A percentile compares a stretch with the other conserved stretches of the same genome.
phyloP scores from a whole-genome alignment of 768 basidiomycete genomes.

The Lactifluus subvellereus region DNA sequence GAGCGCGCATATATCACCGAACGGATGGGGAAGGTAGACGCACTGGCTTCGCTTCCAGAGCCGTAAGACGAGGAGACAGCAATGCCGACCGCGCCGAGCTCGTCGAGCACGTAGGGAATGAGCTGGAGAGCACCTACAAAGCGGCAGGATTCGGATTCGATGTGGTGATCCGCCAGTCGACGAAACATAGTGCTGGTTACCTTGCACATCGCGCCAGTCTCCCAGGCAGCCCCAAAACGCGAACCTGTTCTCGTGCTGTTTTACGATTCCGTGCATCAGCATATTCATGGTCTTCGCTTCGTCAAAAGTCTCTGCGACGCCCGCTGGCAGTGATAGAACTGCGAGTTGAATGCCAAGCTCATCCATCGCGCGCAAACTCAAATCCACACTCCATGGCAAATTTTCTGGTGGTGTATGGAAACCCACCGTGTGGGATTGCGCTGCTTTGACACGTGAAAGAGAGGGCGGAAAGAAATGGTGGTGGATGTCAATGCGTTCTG shows the following conservation, averaged over 20 bases:
- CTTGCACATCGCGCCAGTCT: slow-evolving; percentile 55
- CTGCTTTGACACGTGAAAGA: slow-evolving; percentile 38
- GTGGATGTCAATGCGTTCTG: slow-evolving; percentile 54
- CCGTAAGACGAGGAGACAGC: slow-evolving; percentile 66
- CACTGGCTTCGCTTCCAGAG: slow-evolving; percentile 48
- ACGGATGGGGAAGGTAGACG: slow-evolving; percentile 15
- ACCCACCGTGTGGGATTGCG: slow-evolving; percentile 43
- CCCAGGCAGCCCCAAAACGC: slow-evolving; percentile 68
- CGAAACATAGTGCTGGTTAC: slow-evolving; percentile 29
- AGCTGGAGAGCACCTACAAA: slow-evolving; percentile 50
- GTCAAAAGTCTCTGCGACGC: slow-evolving; percentile 35
- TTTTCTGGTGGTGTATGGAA: slow-evolving; percentile 60
- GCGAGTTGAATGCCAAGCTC: slow-evolving; percentile 49
- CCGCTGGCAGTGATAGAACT: slow-evolving; percentile 62
- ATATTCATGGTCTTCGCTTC: slow-evolving; percentile 44
- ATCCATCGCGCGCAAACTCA: slow-evolving; percentile 62
- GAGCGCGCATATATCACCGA: not conserved
- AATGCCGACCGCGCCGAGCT: slow-evolving; percentile 57
- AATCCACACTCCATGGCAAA: slow-evolving; percentile 57
- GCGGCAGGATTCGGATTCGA: not conserved
- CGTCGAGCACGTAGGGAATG: slow-evolving; percentile 55
- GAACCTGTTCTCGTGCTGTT: slow-evolving; percentile 48
- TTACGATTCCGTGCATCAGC: slow-evolving; percentile 43
- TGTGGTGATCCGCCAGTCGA: not conserved
- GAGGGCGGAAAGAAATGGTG: slow-evolving; percentile 65